Evolutionary conservation across 192 early-diverging fungal species (phyloP), one percentile per base, ranked within the genome.

Genomic region (Linderina pennispora): DNA sequence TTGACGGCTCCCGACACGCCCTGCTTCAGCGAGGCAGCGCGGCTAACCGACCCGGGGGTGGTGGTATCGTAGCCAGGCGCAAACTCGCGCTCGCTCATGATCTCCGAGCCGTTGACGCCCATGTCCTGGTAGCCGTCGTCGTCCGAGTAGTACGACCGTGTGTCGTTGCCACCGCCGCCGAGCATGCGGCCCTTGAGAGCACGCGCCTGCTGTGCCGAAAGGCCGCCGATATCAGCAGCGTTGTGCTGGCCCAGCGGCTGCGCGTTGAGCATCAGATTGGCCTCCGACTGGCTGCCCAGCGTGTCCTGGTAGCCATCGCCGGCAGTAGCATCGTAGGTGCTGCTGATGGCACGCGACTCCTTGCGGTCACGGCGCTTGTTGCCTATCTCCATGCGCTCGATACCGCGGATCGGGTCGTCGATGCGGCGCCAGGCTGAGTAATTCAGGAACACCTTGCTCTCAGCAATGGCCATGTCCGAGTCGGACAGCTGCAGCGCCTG

Each of bases 401-500:
- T 38, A 10, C 64, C 76, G 16, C 84, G 81, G 37, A 94, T 68
- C 11, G 67, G 71, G 45, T 86, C 83, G 59, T 97, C 94, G 24
- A 97, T 72, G 26, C 76, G 74, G 40, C 86, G 76, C 94, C 92
- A 97, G 13, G 79, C 75, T 1, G 21, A 49, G 65, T 89, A 90
- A 45, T 76, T 78, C 34, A 97, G 50, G 47, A 83, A 93, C 15
- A 92, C 70, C 52, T 86, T 74, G 18, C 56, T 60, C 19, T 55
- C 48, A 7, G 82, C 82, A 19, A 84, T 42, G 8, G 74, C 62
- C 60, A 77, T 76, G 40, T 83, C 76, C 0, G 63, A 38, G 33
- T 58, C 55, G 0, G 50, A 23, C 54, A 78, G 75, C 26, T 74
- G 51, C 44, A 74, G 43, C 22, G 65, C 71, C n/a, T 36, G 28